phyloP scores from a whole-genome alignment of 208 protist species.

The Acanthamoeba healyi region DNA sequence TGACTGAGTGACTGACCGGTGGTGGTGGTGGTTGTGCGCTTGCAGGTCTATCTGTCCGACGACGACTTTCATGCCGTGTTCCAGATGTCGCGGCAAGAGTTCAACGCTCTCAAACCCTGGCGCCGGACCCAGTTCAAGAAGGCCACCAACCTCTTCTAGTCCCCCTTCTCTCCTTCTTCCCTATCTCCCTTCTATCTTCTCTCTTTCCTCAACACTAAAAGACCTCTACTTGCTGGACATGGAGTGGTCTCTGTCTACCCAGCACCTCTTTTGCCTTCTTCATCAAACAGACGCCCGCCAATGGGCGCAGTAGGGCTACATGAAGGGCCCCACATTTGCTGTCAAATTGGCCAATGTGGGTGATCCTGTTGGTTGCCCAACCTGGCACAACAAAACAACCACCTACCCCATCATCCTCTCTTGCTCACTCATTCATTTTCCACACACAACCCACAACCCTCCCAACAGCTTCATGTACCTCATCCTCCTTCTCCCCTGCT shows the following conservation, averaged over 20 bases:
- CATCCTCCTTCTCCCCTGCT: not conserved
- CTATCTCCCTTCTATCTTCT: not conserved
- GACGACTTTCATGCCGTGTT: conserved; percentile 21
- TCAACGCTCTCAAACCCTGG: conserved; percentile 43
- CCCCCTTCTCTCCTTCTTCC: too few relatives aligned
- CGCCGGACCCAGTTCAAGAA: conserved; percentile 42
- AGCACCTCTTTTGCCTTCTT: not conserved
- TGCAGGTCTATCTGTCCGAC: conserved; percentile 4
- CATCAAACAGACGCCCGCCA: not conserved
- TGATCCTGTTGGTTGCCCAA: not conserved
- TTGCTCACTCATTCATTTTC: not conserved
- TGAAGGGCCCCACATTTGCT: not conserved
- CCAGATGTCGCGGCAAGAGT: conserved; percentile 22
- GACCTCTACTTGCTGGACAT: too few relatives aligned
- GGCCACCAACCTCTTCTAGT: conserved; percentile 21
- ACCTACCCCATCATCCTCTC: not conserved
- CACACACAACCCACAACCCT: not conserved
- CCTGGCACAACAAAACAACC: not conserved
- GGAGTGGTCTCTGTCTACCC: too few relatives aligned
- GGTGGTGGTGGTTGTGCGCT: not conserved
- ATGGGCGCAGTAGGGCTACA: not conserved
- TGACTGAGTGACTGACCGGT: too few relatives aligned
- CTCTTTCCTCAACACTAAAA: too few relatives aligned
- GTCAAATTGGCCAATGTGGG: not conserved
- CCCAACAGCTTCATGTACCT: too few relatives aligned